Evolutionary conservation across 2,329 filamentous ascomycete species (phyloP).

Genomic region (Colletotrichum magnum): DNA sequence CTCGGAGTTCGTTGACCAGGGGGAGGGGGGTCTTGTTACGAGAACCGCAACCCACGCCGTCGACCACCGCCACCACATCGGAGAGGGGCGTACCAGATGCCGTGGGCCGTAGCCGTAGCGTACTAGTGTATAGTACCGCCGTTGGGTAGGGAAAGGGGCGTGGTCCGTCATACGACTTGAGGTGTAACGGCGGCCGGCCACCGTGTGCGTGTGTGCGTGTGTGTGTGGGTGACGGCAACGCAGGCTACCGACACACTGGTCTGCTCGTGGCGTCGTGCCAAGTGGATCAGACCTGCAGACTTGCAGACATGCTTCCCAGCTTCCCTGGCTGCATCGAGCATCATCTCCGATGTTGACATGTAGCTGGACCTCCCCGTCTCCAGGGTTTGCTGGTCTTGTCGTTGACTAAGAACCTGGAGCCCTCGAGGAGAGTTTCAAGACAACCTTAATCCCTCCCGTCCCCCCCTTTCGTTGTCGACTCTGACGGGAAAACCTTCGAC

Average conservation of each 20-base stretch:
- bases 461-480: background rate
- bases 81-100: constrained; percentile 9
- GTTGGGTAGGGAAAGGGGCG: background rate
- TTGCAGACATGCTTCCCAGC: background rate
- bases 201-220: background rate
- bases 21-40: constrained; percentile 15
- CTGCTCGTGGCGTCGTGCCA: constrained; percentile 32
- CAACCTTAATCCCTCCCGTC: constrained; percentile 36
- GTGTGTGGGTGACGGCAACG: background rate
- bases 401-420: constrained; percentile 28
- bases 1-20: constrained; percentile 3
- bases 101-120: background rate
- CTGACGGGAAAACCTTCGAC: constrained; percentile 12
- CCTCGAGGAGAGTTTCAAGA: constrained; percentile 28
- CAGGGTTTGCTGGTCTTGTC: constrained; percentile 16
- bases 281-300: constrained; percentile 30
- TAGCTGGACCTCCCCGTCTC: constrained; percentile 32
- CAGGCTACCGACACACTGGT: constrained; percentile 27
- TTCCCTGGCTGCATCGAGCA: constrained; percentile 27
- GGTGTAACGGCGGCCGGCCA: constrained; percentile 16
- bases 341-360: constrained; percentile 37
- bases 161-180: constrained; percentile 11
- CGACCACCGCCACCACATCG: constrained; percentile 20
- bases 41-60: background rate
- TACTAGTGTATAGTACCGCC: background rate